Percentiles rank a stretch among this genome's conserved stretches.
phyloP scores from a whole-genome alignment of 371 early-diverging fungal genomes.

The Massospora cicadina region DNA sequence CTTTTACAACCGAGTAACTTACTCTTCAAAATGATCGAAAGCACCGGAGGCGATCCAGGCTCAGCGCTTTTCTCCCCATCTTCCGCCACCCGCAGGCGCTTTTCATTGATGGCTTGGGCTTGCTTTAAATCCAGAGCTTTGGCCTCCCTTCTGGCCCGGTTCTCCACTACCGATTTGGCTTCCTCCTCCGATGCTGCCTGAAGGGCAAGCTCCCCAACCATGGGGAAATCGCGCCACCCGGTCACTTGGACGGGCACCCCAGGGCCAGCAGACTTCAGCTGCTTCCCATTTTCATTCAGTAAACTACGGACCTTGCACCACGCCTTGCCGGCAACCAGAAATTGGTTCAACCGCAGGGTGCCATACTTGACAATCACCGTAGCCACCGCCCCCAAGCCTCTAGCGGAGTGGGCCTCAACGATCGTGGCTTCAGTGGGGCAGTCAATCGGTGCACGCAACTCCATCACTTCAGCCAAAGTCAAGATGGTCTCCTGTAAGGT shows the following conservation, averaged over 20 bases:
- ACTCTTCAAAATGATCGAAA: conserved; percentile 3
- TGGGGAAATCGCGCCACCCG: conserved; percentile 87
- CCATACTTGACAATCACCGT: conserved; percentile 77
- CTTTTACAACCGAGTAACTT: conserved; percentile 24
- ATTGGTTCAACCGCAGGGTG: conserved; percentile 50
- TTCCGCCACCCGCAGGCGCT: conserved; percentile 36
- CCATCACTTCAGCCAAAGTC: conserved; percentile 68
- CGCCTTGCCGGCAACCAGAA: conserved; percentile 64
- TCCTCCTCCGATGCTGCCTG: conserved; percentile 48
- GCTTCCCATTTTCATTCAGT: conserved; percentile 53
- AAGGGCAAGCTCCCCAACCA: conserved; percentile 75
- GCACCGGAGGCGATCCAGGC: conserved; percentile 9
- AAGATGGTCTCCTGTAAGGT: conserved; percentile 74
- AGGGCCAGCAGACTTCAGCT: conserved; percentile 60
- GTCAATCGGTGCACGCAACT: conserved; percentile 43
- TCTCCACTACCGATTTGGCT: conserved; percentile 59
- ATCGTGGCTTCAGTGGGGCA: conserved; percentile 63
- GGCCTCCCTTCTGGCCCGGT: conserved; percentile 37
- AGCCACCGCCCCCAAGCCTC: conserved; percentile 69
- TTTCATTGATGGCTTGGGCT: conserved; percentile 58
- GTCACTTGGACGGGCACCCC: conserved; percentile 73
- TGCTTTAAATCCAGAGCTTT: conserved; percentile 39
- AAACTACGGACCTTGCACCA: conserved; percentile 81
- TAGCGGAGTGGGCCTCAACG: conserved; percentile 74
- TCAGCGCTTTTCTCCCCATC: conserved; percentile 23